Evolutionary conservation across 805 yeast species (phyloP), one percentile per base, ranked within the genome.

Genomic region (Kazachstania africana): DNA sequence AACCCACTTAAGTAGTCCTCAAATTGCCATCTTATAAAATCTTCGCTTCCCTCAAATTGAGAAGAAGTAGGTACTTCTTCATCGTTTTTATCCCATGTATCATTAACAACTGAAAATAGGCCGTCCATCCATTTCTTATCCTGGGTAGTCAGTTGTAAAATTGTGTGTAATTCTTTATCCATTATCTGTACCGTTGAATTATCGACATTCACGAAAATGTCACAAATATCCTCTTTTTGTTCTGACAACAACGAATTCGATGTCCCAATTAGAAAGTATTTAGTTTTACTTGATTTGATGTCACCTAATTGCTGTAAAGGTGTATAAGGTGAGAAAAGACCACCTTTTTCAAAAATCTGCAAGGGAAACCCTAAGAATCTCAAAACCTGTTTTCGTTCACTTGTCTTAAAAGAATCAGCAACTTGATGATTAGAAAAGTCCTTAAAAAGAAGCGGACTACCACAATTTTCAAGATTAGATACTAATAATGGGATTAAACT

Each of bases 291-390:
- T 14, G 68, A 65, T 20, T 62, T 63, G 32, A 91, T 62, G 43
- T 80, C 85, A 32, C 79, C 80, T 34, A 88, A 60, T 49, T 88
- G 97, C 53, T 88, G 98, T 34, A 91, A 60, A 0, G 97, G 94
- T n/a, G 87, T 66, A 57, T 88, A 91, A 2, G 98, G 97, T 43
- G 79, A 78, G 65, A 93, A 87, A 37, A 88, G 66, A 1, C 93
- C 85, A 27, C 93, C 93, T 42, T 72, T 70, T 30, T 84, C 84
- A 56, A 91, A 91, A 1, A 85, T 55, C 44, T 79, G 87, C 30
- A 91, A 60, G 0, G 98, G 98, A 20, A 91, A 62, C 0, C 97
- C 98, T 48, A 84, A 69, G 50, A 83, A 91, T 21, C 70, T 60
- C 24, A 88, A 59, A 50, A 87, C 66, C 1, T 95, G 81, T 39